These are phyloP conservation scores for Gonapodya prolifera DNA, from an alignment of 192 early-diverging fungal species.

Conservation along the genomic window DNA sequence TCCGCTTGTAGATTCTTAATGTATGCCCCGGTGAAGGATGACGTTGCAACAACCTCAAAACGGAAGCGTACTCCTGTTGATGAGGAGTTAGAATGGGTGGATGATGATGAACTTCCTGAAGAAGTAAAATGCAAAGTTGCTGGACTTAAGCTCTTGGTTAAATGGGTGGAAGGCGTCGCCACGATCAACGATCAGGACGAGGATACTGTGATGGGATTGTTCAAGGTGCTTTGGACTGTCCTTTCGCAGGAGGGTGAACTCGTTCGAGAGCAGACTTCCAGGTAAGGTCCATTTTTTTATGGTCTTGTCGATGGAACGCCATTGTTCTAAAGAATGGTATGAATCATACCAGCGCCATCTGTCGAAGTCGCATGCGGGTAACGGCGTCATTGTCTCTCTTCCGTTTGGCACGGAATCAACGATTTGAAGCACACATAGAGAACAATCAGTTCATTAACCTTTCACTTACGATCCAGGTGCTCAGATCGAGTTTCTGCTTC, in stretches of 20 bases:
- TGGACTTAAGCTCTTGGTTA: slow-evolving; percentile 49
- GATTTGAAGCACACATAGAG: slow-evolving; percentile 38
- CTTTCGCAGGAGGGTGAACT: slow-evolving; percentile 56
- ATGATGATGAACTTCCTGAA: slow-evolving; percentile 38
- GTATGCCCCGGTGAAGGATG: too few relatives aligned
- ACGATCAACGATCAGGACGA: slow-evolving; percentile 18
- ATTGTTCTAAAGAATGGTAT: too few relatives aligned
- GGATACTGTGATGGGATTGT: too few relatives aligned
- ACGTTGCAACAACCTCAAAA: too few relatives aligned
- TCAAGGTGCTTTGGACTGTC: slow-evolving; percentile 47
- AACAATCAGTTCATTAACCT: slow-evolving; percentile 42
- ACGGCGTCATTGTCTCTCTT: slow-evolving; percentile 50
- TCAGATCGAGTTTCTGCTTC: not conserved
- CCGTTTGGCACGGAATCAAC: slow-evolving; percentile 35
- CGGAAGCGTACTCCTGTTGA: too few relatives aligned
- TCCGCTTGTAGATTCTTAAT: too few relatives aligned
- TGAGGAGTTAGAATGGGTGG: slow-evolving; percentile 48
- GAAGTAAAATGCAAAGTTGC: slow-evolving; percentile 30
- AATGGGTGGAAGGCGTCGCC: slow-evolving; percentile 39
- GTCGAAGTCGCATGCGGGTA: slow-evolving; percentile 53
- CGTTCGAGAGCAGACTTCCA: slow-evolving; percentile 28
- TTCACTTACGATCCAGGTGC: slow-evolving; percentile 46
- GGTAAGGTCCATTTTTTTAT: slow-evolving; percentile 7
- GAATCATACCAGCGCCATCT: slow-evolving; percentile 18
- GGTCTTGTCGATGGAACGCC: not conserved